A percentile compares a stretch with the other conserved stretches of the same genome.
These are phyloP conservation scores for Hypomyces rosellus DNA, from an alignment of 2,329 filamentous ascomycete species.

Conservation along the genomic window DNA sequence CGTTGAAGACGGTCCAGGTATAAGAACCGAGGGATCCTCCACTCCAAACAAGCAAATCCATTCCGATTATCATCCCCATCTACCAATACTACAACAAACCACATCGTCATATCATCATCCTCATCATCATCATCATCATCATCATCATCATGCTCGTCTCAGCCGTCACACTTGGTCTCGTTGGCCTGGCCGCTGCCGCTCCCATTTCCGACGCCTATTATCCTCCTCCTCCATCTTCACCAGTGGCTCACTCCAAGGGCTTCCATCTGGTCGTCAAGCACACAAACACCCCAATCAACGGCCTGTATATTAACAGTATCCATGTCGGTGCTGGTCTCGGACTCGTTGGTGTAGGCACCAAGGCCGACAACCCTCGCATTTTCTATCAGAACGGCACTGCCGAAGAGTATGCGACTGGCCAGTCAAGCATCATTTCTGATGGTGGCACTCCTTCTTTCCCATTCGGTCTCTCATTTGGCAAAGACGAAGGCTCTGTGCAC, in stretches of 20 bases:
- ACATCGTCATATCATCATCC: slow-evolving; percentile 5
- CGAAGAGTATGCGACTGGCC: slow-evolving; percentile 20
- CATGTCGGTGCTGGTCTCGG: slow-evolving; percentile 36
- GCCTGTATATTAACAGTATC: slow-evolving; percentile 31
- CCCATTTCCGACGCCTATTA: slow-evolving; percentile 12
- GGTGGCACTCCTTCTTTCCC: slow-evolving; percentile 31
- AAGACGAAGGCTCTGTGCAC: slow-evolving; percentile 20
- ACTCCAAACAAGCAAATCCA: neutral
- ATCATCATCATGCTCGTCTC: slow-evolving; percentile 12
- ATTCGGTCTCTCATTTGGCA: slow-evolving; percentile 25
- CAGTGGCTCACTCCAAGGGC: slow-evolving; percentile 16
- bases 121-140: slow-evolving; percentile 12
- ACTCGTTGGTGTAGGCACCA: slow-evolving; percentile 31
- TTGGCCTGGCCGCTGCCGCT: slow-evolving; percentile 17
- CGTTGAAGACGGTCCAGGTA: no score
- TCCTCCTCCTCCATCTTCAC: neutral
- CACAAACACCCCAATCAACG: slow-evolving; percentile 33
- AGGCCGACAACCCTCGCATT: slow-evolving; percentile 20
- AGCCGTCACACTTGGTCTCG: slow-evolving; percentile 13
- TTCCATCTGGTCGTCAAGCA: slow-evolving; percentile 39
- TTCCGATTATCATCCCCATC: neutral
- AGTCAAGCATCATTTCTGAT: slow-evolving; percentile 32
- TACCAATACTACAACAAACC: neutral
- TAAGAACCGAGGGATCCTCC: neutral
- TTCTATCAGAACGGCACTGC: slow-evolving; percentile 45